Evolutionary conservation across 75 land plant species (phyloP).

Genomic region (Pseudotsuga menziesii): DNA sequence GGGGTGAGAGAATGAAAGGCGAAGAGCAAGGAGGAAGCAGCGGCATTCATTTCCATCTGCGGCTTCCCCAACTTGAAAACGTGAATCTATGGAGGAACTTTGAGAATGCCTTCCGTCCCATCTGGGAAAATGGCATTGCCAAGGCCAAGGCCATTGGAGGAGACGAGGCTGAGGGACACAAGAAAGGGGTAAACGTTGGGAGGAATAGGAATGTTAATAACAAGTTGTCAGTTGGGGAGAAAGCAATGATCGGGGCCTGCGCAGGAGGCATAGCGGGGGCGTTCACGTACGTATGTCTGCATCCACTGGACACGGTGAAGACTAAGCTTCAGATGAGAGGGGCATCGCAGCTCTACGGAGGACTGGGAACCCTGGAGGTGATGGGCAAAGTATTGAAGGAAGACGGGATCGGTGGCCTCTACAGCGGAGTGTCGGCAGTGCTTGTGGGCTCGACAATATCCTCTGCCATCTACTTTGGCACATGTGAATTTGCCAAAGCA

Average conservation of each 20-base stretch:
- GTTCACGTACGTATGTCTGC: constrained; percentile 84
- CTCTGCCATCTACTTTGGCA: constrained; percentile 85
- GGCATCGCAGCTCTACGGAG: constrained; percentile 46
- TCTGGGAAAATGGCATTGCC: not conserved
- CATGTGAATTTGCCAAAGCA: constrained; percentile 82
- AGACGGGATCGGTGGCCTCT: constrained; percentile 64
- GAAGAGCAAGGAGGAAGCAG: no score
- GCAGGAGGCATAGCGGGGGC: constrained; percentile 97
- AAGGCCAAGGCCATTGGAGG: not conserved
- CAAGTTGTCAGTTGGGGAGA: constrained; percentile 54
- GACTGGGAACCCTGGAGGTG: constrained; percentile 40
- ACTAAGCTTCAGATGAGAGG: constrained; percentile 86
- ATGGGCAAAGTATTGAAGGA: constrained; percentile 40
- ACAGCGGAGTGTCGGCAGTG: constrained; percentile 84
- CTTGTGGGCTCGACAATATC: constrained; percentile 72
- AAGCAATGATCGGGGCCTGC: constrained; percentile 72
- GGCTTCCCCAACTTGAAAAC: no score
- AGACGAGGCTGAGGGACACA: no score
- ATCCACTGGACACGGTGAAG: constrained; percentile 87
- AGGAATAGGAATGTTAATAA: not conserved
- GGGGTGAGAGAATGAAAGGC: no score
- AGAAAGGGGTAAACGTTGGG: not conserved
- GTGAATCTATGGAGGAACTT: not conserved
- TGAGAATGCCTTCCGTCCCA: not conserved
- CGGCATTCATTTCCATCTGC: no score